Evolutionary conservation across 106 monocot species (phyloP).

Genomic region (Dioscorea zingiberensis): DNA sequence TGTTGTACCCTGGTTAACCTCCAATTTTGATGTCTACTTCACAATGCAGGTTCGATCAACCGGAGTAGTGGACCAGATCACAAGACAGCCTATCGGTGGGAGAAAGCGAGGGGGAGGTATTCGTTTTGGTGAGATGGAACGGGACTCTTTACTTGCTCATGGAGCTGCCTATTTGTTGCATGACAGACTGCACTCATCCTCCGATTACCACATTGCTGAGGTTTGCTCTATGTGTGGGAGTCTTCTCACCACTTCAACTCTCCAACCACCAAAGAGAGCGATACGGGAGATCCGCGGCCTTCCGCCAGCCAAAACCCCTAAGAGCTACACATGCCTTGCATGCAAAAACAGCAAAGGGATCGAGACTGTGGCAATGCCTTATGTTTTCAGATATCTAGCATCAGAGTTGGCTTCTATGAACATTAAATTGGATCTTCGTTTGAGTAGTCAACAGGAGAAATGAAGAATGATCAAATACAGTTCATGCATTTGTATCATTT

Average conservation of each 20-base stretch:
- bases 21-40: not conserved
- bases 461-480: conserved; percentile 2
- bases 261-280: conserved; percentile 45
- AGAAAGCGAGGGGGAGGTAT: conserved; percentile 94
- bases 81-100: conserved; percentile 84
- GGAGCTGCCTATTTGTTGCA: conserved; percentile 89
- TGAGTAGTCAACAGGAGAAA: conserved; percentile 29
- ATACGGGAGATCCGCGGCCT: conserved; percentile 48
- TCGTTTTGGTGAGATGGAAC: conserved; percentile 99
- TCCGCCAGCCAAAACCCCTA: conserved; percentile 41
- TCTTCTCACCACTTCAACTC: conserved; percentile 54
- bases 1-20: too few species aligned
- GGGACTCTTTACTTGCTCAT: conserved; percentile 88
- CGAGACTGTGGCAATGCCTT: conserved; percentile 98
- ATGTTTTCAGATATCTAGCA: conserved; percentile 80
- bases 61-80: conserved; percentile 71
- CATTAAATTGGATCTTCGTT: conserved; percentile 61
- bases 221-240: conserved; percentile 89
- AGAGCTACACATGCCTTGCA: conserved; percentile 40
- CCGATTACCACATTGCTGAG: conserved; percentile 92
- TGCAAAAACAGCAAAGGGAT: conserved; percentile 82
- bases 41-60: conserved; percentile 73
- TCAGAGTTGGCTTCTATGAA: conserved; percentile 94
- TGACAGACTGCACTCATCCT: conserved; percentile 86
- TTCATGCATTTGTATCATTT: too few species aligned